Evolutionary conservation across 2,329 filamentous ascomycete genomes (phyloP).

Genomic region (Penicillium sp.): DNA sequence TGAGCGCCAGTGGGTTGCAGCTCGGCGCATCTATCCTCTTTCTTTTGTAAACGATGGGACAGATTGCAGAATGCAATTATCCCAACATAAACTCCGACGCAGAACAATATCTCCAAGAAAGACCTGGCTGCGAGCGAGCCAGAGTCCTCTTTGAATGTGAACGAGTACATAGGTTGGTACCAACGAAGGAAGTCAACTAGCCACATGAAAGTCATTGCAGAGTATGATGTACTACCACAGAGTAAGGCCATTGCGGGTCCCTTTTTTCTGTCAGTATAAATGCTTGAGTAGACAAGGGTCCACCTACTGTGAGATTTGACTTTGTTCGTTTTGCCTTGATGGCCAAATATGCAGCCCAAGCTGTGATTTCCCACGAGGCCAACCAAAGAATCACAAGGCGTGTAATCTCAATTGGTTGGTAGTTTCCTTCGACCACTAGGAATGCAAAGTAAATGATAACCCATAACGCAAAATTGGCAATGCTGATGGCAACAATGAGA

Average conservation of each 20-base stretch:
- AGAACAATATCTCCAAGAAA: neutral
- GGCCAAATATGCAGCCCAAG: neutral
- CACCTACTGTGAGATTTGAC: neutral
- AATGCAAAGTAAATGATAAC: neutral
- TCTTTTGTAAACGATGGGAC: neutral
- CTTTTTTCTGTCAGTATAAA: neutral
- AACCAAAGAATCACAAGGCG: neutral
- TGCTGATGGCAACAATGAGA: neutral
- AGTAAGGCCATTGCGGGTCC: neutral
- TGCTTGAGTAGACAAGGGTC: neutral
- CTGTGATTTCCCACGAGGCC: conserved; percentile 1
- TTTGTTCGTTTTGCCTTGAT: neutral
- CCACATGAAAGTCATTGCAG: neutral
- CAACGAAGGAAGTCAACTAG: neutral
- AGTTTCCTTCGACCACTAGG: neutral
- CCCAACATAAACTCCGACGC: neutral
- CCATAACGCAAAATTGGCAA: neutral
- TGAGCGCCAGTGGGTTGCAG: neutral
- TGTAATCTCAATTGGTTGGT: neutral
- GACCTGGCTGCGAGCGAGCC: neutral
- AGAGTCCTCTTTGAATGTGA: neutral
- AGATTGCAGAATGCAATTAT: neutral
- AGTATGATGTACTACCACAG: neutral
- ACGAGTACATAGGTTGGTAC: neutral
- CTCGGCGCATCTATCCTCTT: neutral